A percentile compares a stretch with the other conserved stretches of the same genome.
Evolutionary conservation across 1,284 basidiomycete genomes (phyloP).

Genomic region (Heterobasidion parviporum): DNA sequence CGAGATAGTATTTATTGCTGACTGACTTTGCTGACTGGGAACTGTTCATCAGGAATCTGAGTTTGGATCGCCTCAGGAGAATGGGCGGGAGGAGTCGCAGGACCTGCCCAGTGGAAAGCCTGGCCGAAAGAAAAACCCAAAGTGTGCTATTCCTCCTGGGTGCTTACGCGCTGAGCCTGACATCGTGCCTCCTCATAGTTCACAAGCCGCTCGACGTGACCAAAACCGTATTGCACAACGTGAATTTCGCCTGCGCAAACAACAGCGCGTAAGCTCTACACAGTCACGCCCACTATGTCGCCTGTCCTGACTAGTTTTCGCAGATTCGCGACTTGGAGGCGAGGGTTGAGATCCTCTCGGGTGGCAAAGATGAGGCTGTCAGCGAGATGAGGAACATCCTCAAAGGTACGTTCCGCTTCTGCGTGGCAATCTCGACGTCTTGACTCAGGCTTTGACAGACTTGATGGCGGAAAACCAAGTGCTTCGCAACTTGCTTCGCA

Average conservation of each 20-base stretch:
- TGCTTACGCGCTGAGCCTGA: constrained; percentile 22
- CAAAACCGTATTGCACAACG: constrained; percentile 92
- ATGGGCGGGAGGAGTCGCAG: constrained; percentile 10
- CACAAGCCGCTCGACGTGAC: constrained; percentile 77
- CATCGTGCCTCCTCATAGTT: constrained; percentile 33
- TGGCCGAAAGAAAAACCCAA: constrained; percentile 80
- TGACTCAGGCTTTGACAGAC: constrained; percentile 31
- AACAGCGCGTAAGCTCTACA: constrained; percentile 53
- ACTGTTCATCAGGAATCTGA: constrained; percentile 47
- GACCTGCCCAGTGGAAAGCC: constrained; percentile 45
- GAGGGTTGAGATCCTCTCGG: constrained; percentile 83
- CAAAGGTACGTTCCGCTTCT: constrained; percentile 40
- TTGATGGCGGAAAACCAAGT: constrained; percentile 85
- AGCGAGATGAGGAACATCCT: constrained; percentile 76
- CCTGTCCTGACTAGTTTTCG: constrained; percentile 5
- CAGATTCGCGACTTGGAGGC: constrained; percentile 92
- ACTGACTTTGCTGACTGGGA: constrained; percentile 2
- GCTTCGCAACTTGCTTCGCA: constrained; percentile 70
- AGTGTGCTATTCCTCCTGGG: constrained; percentile 35
- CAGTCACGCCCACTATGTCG: constrained; percentile 1
- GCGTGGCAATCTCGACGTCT: constrained; percentile 5
- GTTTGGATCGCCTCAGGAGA: constrained; percentile 41
- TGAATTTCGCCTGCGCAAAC: constrained; percentile 85
- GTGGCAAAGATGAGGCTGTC: constrained; percentile 81
- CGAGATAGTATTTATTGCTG: constrained; percentile 7